Evolutionary conservation across 768 basidiomycete species (phyloP).

Genomic region (Auricularia cornea): DNA sequence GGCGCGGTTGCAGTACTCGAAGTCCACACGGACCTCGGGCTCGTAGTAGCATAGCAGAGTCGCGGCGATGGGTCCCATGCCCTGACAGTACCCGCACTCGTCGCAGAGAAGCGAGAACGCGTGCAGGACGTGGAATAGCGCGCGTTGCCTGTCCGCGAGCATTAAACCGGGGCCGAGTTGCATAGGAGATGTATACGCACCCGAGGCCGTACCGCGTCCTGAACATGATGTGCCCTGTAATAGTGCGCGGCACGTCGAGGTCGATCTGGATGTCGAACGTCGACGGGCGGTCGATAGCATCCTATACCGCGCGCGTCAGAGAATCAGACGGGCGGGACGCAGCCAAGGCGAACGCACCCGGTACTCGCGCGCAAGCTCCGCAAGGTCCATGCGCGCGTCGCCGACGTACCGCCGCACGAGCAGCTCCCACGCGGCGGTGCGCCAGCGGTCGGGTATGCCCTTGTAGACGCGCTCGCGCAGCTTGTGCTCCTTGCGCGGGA

Average conservation of each 20-base stretch:
- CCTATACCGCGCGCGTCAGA: conserved; percentile 41
- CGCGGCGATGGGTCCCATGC: conserved; percentile 96
- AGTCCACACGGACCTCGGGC: conserved; percentile 46
- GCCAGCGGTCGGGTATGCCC: conserved; percentile 95
- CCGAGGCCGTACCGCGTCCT: conserved; percentile 92
- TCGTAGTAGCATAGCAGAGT: conserved; percentile 91
- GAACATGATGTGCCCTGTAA: conserved; percentile 90
- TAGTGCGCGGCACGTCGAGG: conserved; percentile 93
- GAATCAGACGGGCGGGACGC: conserved; percentile 24
- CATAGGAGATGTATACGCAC: conserved; percentile 38
- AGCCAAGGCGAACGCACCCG: conserved; percentile 12
- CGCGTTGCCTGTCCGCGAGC: conserved; percentile 60
- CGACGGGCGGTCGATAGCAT: conserved; percentile 70
- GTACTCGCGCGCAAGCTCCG: conserved; percentile 31
- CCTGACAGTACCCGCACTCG: conserved; percentile 93
- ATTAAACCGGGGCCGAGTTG: conserved; percentile 3
- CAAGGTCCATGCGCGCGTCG: conserved; percentile 24
- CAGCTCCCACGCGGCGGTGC: conserved; percentile 84
- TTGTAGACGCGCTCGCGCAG: conserved; percentile 78
- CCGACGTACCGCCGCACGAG: conserved; percentile 47
- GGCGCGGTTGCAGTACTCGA: too few species aligned
- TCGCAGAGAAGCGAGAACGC: conserved; percentile 79
- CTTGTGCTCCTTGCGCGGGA: conserved; percentile 55
- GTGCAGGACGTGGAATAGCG: conserved; percentile 91
- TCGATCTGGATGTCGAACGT: conserved; percentile 95